Evolutionary conservation across 2,329 filamentous ascomycete species (phyloP), one percentile per base, ranked within the genome.

Genomic region (Aspergillus ibericus): DNA sequence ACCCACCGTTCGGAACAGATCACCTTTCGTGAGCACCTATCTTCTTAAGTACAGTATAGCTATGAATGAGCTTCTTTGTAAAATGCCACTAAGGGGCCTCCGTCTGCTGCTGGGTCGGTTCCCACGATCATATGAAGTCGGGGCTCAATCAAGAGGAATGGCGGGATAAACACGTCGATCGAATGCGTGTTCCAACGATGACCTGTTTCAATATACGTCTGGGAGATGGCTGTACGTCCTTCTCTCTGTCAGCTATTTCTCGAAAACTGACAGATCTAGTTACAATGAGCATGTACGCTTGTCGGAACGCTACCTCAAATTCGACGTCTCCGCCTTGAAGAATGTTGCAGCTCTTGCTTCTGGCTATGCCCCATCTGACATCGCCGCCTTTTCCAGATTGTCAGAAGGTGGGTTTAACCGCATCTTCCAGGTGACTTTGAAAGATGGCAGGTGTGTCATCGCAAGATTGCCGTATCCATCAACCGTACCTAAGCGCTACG

Each of bases 401-500:
- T 67, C 68, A 1, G 74, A 77, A 58, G 74, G 74, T 42, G 71
- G 70, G 5, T 75, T 72, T 55, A 75, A 77, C 57, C 68, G 73
- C 4, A 51, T 72, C 0, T 73, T 77, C 44, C 62, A 71, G 22
- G 59, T 68, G 7, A 61, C 53, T 4, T 68, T 75, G 62, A 59
- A 59, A n/a, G 65, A 75, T 62, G 69, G 68, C 4, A 58, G 53
- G 6, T 63, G 59, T 27, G 55, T 75, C 27, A 48, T 77, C 42
- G 71, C 69, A 4, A 66, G 72, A 42, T 50, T 76, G 2, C 74
- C 73, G 2, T 75, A 75, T 58, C 70, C 70, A 2, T 63, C 58
- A 5, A 58, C 50, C 3, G 47, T 16, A 27, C 58, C 58, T 4
- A 32, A 56, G 8, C 32, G 27, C 44, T 53, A 56, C 34, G 27